Evolutionary conservation across 2,329 filamentous ascomycete species (phyloP).

Genomic region (Dothiorella sarmentorum): DNA sequence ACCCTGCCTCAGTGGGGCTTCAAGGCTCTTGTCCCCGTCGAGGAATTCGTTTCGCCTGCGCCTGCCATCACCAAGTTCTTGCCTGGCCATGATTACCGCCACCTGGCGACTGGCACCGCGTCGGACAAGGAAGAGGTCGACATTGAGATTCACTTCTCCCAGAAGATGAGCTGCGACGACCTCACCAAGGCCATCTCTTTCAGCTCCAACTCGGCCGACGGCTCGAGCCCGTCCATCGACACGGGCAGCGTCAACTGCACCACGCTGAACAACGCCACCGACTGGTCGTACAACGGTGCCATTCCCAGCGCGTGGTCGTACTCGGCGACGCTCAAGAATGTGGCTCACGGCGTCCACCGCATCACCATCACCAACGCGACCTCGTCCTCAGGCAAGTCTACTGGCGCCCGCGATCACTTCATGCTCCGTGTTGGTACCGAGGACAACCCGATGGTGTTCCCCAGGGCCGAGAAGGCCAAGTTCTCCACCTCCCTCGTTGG

Average conservation of each 20-base stretch:
- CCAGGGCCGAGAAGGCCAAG: conserved; percentile 56
- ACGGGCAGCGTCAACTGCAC: conserved; percentile 45
- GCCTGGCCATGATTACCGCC: conserved; percentile 59
- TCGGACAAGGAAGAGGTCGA: conserved; percentile 45
- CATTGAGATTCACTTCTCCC: conserved; percentile 58
- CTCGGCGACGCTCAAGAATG: conserved; percentile 51
- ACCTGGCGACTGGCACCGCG: conserved; percentile 47
- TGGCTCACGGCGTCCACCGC: conserved; percentile 59
- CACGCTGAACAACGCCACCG: conserved; percentile 28
- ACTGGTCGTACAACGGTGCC: conserved; percentile 47
- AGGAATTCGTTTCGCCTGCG: conserved; percentile 48
- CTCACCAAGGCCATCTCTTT: conserved; percentile 51
- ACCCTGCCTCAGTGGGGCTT: conserved; percentile 56
- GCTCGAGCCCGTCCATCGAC: conserved; percentile 44
- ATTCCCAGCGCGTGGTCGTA: conserved; percentile 55
- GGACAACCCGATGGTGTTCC: conserved; percentile 60
- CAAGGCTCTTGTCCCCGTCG: conserved; percentile 57
- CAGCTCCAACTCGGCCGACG: conserved; percentile 51
- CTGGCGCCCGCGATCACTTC: conserved; percentile 56
- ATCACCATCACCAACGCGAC: conserved; percentile 56
- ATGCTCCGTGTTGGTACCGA: conserved; percentile 57
- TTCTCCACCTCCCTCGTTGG: conserved; percentile 55
- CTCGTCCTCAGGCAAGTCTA: conserved; percentile 31
- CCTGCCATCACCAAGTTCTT: conserved; percentile 59
- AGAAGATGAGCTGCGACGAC: conserved; percentile 58